phyloP scores from a whole-genome alignment of 2,329 filamentous ascomycete genomes.

The Nothophoma quercina region DNA sequence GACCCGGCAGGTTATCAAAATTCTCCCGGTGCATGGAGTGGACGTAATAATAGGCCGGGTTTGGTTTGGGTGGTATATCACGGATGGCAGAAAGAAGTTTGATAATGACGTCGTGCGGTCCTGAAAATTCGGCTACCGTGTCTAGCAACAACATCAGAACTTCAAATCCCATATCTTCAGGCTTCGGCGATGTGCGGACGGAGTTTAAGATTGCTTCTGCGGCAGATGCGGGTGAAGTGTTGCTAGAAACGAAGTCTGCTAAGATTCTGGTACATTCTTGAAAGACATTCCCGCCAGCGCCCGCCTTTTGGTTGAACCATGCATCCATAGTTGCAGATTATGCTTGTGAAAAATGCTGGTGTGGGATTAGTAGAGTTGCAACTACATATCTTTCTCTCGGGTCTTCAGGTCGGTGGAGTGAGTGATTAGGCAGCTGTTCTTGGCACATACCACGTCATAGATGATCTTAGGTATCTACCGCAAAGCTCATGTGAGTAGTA shows the following conservation, averaged over 20 bases:
- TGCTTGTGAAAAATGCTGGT: not conserved
- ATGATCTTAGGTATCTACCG: not conserved
- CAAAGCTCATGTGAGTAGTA: too few relatives aligned
- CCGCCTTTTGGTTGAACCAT: not conserved
- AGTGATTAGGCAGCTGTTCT: not conserved
- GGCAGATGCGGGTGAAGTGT: not conserved
- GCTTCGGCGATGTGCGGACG: not conserved
- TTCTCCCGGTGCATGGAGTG: not conserved
- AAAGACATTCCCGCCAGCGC: not conserved
- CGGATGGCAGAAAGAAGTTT: not conserved
- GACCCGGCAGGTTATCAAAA: not conserved
- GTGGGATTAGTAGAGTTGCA: not conserved
- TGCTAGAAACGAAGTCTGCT: not conserved
- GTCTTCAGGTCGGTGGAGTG: not conserved
- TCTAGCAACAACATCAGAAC: not conserved
- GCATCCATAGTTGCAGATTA: not conserved
- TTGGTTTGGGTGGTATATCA: not conserved
- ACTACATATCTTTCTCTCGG: not conserved
- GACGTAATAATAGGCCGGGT: not conserved
- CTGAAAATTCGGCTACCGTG: not conserved
- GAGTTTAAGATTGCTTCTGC: constrained; percentile 1
- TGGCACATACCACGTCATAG: constrained; percentile 1
- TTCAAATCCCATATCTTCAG: not conserved
- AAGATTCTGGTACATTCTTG: constrained; percentile 1
- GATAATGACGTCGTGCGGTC: not conserved